Base-by-base conservation (phyloP, 345 rosid species). In the Melastoma malabathricum region DNA sequence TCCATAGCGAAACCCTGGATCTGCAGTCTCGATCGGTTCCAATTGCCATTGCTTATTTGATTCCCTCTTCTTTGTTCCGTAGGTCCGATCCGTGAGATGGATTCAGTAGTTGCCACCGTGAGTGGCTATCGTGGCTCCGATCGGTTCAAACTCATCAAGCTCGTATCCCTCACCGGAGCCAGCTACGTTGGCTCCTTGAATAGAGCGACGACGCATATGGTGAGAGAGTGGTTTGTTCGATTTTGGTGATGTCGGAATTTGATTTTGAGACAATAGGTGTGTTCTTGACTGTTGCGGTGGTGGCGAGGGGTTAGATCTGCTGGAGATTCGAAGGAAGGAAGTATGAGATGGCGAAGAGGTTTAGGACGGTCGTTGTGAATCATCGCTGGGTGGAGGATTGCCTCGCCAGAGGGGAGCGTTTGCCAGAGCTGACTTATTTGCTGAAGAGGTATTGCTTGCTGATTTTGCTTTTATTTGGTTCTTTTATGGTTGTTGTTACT, bases 341-440 rank as follows among this genome's bases (percentile, higher is more conserved):
- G 57, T 80, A 78, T 19, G 52, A 64, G 18, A 81, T 84, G 39
- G 87, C 95, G 1, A 77, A 62, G 62, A 77, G 76, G 64, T 84
- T 87, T 0, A 48, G 49, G 50, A 73, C 79, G 0, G 52, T 47
- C 16, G 56, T 82, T 2, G 90, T 92, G 0, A 87, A 87, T 58
- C 96, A 92, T 67, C 74, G 66, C 29, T 92, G 98, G 98, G 59
- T 92, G 0, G 90, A 84, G 69, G 88, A 84, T 52, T 92, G 96
- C 27, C 19, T 81, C 43, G 81, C 63, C 74, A 60, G 76, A 72
- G 74, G 81, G 38, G 71, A 62, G 52, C 80, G 77, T 61, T 72
- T 87, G 25, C 68, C 83, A 0, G 97, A 84, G 66, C 54, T 49
- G 14, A 82, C 89, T 25, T 87, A 84, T 56, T 67, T 43, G 61